Evolutionary conservation across 371 early-diverging fungal genomes (phyloP), one percentile per base, ranked within the genome.

Genomic region (Zychaea mexicana): DNA sequence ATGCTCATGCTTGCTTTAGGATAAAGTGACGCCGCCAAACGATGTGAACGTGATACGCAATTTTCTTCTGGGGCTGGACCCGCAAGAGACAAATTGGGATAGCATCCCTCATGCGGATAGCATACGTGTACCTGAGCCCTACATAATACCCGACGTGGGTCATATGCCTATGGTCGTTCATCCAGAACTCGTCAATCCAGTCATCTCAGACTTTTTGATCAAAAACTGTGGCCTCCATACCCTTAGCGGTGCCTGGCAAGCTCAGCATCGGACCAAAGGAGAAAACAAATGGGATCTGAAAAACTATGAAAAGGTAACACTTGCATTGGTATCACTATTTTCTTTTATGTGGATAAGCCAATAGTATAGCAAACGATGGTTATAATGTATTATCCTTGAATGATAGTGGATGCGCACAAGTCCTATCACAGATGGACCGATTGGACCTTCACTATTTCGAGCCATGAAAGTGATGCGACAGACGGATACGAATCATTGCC

Each of bases 221-320:
- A 87, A 89, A 28, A 80, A 78, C 28, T 87, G 85, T 59, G 84
- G 83, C 6, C 64, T 88, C 46, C 71, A 80, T 10, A 85, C 85
- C 0, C 61, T 88, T 57, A 85, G 85, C 64, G 84, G 86, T 10
- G 80, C 83, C 28, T 88, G 85, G 88, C 88, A 88, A 59, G 82
- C 85, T 17, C 60, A 83, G 10, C 70, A 77, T 62, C 82, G 82
- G 62, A 83, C 83, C 2, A 77, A 81, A 59, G 79, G 80, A 31
- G 87, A 87, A 47, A 85, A 86, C 58, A 90, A 90, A 47, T 88
- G 90, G 89, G 84, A 87, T 67, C 64, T 88, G 28, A 89, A 88
- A 68, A 89, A 89, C 32, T 87, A 83, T 56, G 88, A 81, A 64
- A 90, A 90, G 83, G 85, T 85, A 70, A 64, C 33, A 15, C 3